phyloP scores from a whole-genome alignment of 2,329 filamentous ascomycete genomes.

The Pseudogymnoascus sp. region DNA sequence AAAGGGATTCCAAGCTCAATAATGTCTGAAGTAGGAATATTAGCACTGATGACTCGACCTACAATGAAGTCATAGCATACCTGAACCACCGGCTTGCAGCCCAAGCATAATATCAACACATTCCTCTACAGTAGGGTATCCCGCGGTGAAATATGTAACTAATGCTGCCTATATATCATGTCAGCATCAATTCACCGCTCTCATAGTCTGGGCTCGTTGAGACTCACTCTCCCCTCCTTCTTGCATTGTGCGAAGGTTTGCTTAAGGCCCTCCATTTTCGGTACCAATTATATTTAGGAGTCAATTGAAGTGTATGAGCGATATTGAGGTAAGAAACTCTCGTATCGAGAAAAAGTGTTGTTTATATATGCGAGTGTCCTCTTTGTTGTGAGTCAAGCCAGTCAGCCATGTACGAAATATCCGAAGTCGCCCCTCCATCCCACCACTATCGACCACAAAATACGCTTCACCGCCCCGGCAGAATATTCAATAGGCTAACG shows the following conservation, averaged over 20 bases:
- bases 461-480: constrained; percentile 6
- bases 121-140: constrained; percentile 75
- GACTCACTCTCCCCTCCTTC: constrained; percentile 38
- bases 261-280: constrained; percentile 43
- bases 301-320: constrained; percentile 16
- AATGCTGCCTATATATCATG: constrained; percentile 47
- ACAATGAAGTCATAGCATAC: constrained; percentile 40
- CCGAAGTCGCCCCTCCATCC: constrained; percentile 8
- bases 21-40: constrained; percentile 52
- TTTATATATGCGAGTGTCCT: constrained; percentile 8
- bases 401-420: constrained; percentile 7
- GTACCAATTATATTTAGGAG: neutral
- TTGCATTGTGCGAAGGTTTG: constrained; percentile 50
- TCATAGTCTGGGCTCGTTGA: neutral
- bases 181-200: constrained; percentile 10
- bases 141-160: constrained; percentile 93
- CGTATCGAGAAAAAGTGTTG: neutral
- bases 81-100: constrained; percentile 87
- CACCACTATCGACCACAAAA: constrained; percentile 9
- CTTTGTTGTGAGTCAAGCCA: constrained; percentile 4
- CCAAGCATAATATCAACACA: constrained; percentile 79
- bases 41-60: constrained; percentile 3
- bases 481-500: constrained; percentile 6
- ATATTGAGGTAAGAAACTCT: neutral
- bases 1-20: constrained; percentile 96